Conservation (phyloP, 2,329 filamentous ascomycete genomes). For the Paraconiothyrium sp. region DNA sequence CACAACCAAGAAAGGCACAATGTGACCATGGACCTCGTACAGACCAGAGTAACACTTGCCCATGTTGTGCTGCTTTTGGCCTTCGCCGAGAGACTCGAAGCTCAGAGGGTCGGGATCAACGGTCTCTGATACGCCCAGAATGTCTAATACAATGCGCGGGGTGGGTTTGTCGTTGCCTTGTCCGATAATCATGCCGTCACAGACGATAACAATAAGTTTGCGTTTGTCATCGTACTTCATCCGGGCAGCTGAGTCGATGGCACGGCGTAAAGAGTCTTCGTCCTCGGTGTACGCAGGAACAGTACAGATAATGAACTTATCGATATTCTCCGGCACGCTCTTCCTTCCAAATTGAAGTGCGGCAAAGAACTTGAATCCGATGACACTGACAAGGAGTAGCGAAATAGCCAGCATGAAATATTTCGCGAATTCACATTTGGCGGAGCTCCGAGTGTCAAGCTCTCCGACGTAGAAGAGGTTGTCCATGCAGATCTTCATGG, state of each 20-base stretch:
- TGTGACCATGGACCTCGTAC: constrained; percentile 97
- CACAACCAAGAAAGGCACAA: constrained; percentile 95
- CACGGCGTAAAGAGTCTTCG: constrained; percentile 94
- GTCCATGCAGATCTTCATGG: constrained; percentile 86
- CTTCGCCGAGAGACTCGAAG: constrained; percentile 96
- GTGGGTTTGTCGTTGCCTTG: constrained; percentile 97
- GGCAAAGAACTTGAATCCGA: constrained; percentile 96
- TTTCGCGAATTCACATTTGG: constrained; percentile 83
- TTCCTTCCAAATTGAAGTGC: constrained; percentile 93
- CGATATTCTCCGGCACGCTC: constrained; percentile 91
- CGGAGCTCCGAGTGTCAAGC: constrained; percentile 88
- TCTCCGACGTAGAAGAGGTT: constrained; percentile 95
- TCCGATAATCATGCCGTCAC: constrained; percentile 99
- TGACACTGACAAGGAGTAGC: constrained; percentile 79
- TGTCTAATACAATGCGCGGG: constrained; percentile 94
- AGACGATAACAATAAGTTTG: constrained; percentile 90
- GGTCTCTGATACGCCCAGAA: constrained; percentile 91
- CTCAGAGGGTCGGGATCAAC: constrained; percentile 95
- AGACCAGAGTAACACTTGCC: constrained; percentile 97
- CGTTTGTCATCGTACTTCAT: constrained; percentile 99
- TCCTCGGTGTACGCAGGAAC: constrained; percentile 98
- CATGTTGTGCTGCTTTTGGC: constrained; percentile 99
- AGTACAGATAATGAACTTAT: constrained; percentile 98
- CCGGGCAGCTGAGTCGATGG: constrained; percentile 92
- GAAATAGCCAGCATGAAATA: constrained; percentile 91